phyloP scores from a whole-genome alignment of 345 rosid genomes.

The Carallia pectinifolia region DNA sequence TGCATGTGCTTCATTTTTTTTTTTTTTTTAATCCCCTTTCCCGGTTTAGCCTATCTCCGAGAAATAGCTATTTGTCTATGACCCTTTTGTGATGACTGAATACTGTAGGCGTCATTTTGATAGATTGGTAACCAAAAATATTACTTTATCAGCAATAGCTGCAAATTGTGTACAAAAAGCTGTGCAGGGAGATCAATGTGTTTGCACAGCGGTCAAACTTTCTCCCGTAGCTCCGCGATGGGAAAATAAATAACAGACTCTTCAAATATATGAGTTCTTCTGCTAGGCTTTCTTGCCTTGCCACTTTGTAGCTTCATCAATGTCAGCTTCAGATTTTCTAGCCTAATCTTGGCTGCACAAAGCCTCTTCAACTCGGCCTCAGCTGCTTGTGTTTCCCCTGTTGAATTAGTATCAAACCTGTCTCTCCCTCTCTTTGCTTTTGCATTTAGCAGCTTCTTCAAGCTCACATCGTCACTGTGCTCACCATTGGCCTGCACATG shows the following conservation, averaged over 20 bases:
- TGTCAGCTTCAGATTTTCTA: conserved; percentile 50
- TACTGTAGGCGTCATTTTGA: too few species aligned
- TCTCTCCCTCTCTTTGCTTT: conserved; percentile 38
- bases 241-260: conserved; percentile 68
- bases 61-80: too few species aligned
- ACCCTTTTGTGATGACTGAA: too few species aligned
- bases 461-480: conserved; percentile 53
- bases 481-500: conserved; percentile 40
- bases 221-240: conserved; percentile 62
- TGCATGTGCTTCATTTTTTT: too few species aligned
- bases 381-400: conserved; percentile 27
- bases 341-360: conserved; percentile 51
- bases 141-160: neutral
- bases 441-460: conserved; percentile 50
- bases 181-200: neutral
- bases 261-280: conserved; percentile 22
- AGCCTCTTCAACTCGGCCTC: conserved; percentile 70
- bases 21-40: too few species aligned
- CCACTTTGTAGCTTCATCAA: conserved; percentile 32
- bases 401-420: conserved; percentile 21
- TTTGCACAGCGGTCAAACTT: conserved; percentile 25
- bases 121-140: too few species aligned
- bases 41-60: too few species aligned
- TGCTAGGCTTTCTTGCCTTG: conserved; percentile 43
- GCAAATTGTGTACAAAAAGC: neutral